A percentile compares a stretch with the other conserved stretches of the same genome.
Evolutionary conservation across 306 rosid genomes (phyloP).

Genomic region (Senna tora): DNA sequence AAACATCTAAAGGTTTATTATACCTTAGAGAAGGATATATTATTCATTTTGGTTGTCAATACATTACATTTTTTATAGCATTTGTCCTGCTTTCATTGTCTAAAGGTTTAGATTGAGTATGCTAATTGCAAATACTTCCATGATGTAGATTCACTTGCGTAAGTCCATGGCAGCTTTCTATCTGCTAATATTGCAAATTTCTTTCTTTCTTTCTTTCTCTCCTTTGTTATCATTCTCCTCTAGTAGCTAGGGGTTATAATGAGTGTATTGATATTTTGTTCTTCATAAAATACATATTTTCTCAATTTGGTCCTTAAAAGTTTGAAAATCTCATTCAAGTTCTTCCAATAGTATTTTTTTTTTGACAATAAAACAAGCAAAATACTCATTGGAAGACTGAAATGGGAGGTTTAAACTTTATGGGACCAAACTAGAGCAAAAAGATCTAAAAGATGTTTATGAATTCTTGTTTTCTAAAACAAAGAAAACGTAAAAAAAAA

Average conservation of each 20-base stretch:
- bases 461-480: too few relatives aligned
- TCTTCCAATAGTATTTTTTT: neutral
- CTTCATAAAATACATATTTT: neutral
- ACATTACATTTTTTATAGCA: conserved; percentile 13
- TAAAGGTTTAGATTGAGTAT: conserved; percentile 6
- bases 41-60: conserved; percentile 30
- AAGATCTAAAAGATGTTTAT: too few relatives aligned
- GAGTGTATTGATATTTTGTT: neutral
- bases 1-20: conserved; percentile 6
- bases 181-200: neutral
- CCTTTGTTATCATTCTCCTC: too few relatives aligned
- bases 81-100: conserved; percentile 14
- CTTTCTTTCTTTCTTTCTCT: neutral
- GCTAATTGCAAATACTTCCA: conserved; percentile 5
- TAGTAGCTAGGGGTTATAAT: neutral
- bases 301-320: neutral
- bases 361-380: neutral
- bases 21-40: neutral
- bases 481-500: too few relatives aligned
- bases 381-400: neutral
- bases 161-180: neutral
- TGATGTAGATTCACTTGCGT: conserved; percentile 25
- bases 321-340: neutral
- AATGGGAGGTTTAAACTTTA: neutral
- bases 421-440: neutral